Base-by-base conservation (phyloP, 352 stramenopile genomes). In the Pythium angustatum region DNA sequence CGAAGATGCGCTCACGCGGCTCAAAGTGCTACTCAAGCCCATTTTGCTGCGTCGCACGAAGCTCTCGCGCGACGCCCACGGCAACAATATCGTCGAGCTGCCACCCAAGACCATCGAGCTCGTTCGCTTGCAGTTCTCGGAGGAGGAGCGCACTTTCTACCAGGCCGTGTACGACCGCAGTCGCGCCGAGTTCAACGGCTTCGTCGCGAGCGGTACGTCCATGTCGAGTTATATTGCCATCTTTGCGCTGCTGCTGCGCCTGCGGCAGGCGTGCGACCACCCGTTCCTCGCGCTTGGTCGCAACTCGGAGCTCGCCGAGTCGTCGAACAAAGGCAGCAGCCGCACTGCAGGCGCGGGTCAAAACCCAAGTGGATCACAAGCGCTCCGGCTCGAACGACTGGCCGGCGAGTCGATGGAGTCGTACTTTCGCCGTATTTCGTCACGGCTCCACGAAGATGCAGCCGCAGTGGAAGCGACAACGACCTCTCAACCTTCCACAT, bases 211-310 rank as follows among this genome's bases (percentile, higher is more conserved):
- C 30, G 91, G 91, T 21, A 73, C 80, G 21, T 79, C 77, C 12
- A 89, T 75, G 48, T 79, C 76, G 19, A 96, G 85, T 58, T 97
- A 97, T 59, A 78, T 94, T 7, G 87, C 82, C 17, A 97, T 97
- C 59, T 93, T 97, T 33, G 85, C 88, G 21, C 70, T 97, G 26
- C 68, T 97, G 47, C 55, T 97, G 47, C 81, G 88, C 1, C 77
- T 97, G 7, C 86, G 91, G 9, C 91, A 97, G 73, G 91, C 91
- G 15, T 97, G 91, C 45, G 75, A 97, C 74, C 89, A 97, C 53
- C 91, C 91, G 30, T 87, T 96, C 43, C 73, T 97, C 3, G 88
- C 90, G 1, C 70, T 96, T 2, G 83, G 86, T 14, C 79, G 85
- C 27, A 64, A 90, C 54, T 76, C 82, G 11, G 73, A 93, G 30